Evolutionary conservation across 148 eudicot species (phyloP).

Genomic region (Salicornia ramosissima): DNA sequence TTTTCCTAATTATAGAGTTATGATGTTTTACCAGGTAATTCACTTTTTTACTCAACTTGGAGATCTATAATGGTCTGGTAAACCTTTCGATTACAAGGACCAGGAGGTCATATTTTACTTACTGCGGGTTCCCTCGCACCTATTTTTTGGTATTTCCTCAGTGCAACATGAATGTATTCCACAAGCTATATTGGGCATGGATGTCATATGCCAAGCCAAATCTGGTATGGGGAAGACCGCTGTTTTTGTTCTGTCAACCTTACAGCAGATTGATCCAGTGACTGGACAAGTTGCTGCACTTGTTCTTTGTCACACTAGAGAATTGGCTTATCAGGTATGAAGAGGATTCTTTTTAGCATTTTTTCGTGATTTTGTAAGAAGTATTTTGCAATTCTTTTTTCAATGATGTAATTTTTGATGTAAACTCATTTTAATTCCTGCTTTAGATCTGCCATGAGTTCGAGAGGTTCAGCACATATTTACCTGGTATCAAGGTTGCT

Average conservation of each 20-base stretch:
- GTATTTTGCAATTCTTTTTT: not conserved
- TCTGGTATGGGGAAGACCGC: slow-evolving; percentile 87
- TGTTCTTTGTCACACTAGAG: slow-evolving; percentile 69
- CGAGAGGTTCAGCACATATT: slow-evolving; percentile 67
- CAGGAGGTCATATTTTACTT: slow-evolving; percentile 39
- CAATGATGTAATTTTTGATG: not conserved
- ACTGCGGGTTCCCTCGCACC: slow-evolving; percentile 54
- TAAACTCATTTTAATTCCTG: not conserved
- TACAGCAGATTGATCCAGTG: slow-evolving; percentile 73
- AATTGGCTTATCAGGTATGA: slow-evolving; percentile 66
- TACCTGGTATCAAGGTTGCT: slow-evolving; percentile 61
- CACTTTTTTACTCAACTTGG: slow-evolving; percentile 38
- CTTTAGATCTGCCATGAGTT: slow-evolving; percentile 67
- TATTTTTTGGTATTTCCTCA: slow-evolving; percentile 61
- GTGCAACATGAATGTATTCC: slow-evolving; percentile 84
- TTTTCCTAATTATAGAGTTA: not conserved
- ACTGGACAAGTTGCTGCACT: slow-evolving; percentile 79
- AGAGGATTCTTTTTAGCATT: not conserved
- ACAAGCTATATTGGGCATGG: slow-evolving; percentile 82
- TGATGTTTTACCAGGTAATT: slow-evolving; percentile 46
- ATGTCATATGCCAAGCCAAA: slow-evolving; percentile 80
- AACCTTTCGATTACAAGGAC: slow-evolving; percentile 48
- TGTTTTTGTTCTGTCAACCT: slow-evolving; percentile 64
- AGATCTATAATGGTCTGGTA: slow-evolving; percentile 49
- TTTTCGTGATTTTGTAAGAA: not conserved